These are phyloP conservation scores for Aspergillus sp. DNA, from an alignment of 2,329 filamentous ascomycete species.

Conservation along the genomic window DNA sequence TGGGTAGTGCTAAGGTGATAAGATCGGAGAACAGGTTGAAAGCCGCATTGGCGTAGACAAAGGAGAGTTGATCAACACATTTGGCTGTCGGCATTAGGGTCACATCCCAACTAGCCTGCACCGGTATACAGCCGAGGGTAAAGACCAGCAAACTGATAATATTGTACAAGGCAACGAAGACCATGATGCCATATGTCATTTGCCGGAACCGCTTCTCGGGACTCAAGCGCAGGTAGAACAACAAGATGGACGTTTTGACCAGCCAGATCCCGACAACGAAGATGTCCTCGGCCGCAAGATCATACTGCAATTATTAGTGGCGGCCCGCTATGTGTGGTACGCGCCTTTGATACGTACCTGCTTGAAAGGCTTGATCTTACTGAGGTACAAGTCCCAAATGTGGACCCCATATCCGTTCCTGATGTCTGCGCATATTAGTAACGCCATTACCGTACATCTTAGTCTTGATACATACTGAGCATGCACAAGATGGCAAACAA, in stretches of 20 bases:
- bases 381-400: constrained; percentile 18
- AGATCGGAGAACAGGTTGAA: constrained; percentile 20
- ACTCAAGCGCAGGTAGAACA: constrained; percentile 22
- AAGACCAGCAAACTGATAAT: constrained; percentile 19
- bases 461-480: constrained; percentile 5
- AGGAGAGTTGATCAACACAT: constrained; percentile 16
- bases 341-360: constrained; percentile 13
- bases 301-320: constrained; percentile 3
- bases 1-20: constrained; percentile 13
- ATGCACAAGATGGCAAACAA: constrained; percentile 18
- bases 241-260: constrained; percentile 23
- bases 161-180: constrained; percentile 20
- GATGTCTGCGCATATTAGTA: background rate
- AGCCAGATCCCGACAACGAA: constrained; percentile 20
- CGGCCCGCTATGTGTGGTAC: background rate
- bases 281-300: constrained; percentile 17
- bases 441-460: background rate
- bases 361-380: constrained; percentile 16
- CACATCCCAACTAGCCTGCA: constrained; percentile 20
- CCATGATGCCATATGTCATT: constrained; percentile 22
- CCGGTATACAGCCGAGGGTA: constrained; percentile 18
- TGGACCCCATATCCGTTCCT: constrained; percentile 17
- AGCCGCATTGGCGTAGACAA: constrained; percentile 19
- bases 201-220: constrained; percentile 21
- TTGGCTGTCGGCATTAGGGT: constrained; percentile 13